These are phyloP conservation scores for Russula vinacea DNA, from an alignment of 768 basidiomycete species.

Conservation along the genomic window DNA sequence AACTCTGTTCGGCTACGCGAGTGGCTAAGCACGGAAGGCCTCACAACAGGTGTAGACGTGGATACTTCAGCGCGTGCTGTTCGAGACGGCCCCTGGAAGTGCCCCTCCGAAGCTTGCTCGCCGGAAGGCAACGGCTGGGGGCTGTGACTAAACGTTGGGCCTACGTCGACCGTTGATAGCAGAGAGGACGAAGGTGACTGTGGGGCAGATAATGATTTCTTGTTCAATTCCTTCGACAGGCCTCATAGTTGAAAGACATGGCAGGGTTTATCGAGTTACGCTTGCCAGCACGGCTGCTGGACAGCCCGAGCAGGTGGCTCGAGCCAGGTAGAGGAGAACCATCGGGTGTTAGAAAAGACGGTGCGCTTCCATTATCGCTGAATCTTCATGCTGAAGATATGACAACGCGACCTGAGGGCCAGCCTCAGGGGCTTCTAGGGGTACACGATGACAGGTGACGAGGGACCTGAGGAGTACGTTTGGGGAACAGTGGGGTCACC, in stretches of 20 bases:
- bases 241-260: constrained; percentile 38
- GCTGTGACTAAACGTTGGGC: not conserved
- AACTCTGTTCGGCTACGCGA: constrained; percentile 19
- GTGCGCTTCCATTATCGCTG: not conserved
- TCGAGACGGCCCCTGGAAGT: constrained; percentile 14
- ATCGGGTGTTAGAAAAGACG: constrained; percentile 29
- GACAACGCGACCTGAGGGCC: constrained; percentile 21
- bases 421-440: constrained; percentile 16
- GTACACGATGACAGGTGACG: constrained; percentile 20
- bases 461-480: not conserved
- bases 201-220: constrained; percentile 15
- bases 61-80: constrained; percentile 6
- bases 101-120: constrained; percentile 10
- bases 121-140: not conserved
- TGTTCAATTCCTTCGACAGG: constrained; percentile 12
- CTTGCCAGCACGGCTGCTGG: constrained; percentile 43
- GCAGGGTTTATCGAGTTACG: constrained; percentile 57
- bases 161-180: not conserved
- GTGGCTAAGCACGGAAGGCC: not conserved
- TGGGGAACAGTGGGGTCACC: not conserved
- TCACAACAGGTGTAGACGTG: not conserved
- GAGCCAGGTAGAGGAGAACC: constrained; percentile 31
- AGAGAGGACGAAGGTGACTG: constrained; percentile 16
- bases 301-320: constrained; percentile 34
- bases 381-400: constrained; percentile 21